Percentiles rank a stretch among this genome's conserved stretches.
phyloP scores from a whole-genome alignment of 176 grass and related monocot genomes.

The Musa itinerans region DNA sequence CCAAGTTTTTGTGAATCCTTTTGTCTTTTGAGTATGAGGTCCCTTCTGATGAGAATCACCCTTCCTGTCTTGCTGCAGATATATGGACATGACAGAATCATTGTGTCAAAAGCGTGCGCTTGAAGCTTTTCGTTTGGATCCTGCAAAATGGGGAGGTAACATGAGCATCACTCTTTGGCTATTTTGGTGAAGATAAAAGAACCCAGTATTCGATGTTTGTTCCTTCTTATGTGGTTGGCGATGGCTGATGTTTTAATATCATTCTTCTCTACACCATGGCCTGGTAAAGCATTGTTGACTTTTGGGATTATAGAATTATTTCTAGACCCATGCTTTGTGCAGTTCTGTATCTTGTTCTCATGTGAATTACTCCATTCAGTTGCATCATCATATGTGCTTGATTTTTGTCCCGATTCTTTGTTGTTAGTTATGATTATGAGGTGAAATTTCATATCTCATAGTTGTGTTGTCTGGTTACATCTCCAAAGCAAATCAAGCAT shows the following conservation, averaged over 20 bases:
- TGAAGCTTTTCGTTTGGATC: slow-evolving; percentile 76
- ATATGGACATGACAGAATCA: slow-evolving; percentile 86
- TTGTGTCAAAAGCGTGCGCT: slow-evolving; percentile 91
- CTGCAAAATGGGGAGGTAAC: slow-evolving; percentile 96
- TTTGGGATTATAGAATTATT: too few relatives aligned
- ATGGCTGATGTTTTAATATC: neutral
- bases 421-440: neutral
- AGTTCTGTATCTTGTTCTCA: too few relatives aligned
- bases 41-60: slow-evolving; percentile 4
- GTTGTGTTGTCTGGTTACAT: too few relatives aligned
- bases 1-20: neutral
- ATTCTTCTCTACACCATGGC: neutral
- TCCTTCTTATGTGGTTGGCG: neutral
- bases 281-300: too few relatives aligned
- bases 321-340: neutral
- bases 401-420: neutral
- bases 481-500: too few relatives aligned
- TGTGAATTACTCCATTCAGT: neutral
- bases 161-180: neutral
- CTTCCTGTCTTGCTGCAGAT: slow-evolving; percentile 37
- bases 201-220: neutral
- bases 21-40: slow-evolving; percentile 9
- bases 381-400: neutral
- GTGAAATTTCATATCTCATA: neutral
- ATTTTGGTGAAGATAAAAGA: neutral